A percentile compares a stretch with the other conserved stretches of the same genome.
phyloP scores from a whole-genome alignment of 352 stramenopile species.

The Pythium apleroticum region DNA sequence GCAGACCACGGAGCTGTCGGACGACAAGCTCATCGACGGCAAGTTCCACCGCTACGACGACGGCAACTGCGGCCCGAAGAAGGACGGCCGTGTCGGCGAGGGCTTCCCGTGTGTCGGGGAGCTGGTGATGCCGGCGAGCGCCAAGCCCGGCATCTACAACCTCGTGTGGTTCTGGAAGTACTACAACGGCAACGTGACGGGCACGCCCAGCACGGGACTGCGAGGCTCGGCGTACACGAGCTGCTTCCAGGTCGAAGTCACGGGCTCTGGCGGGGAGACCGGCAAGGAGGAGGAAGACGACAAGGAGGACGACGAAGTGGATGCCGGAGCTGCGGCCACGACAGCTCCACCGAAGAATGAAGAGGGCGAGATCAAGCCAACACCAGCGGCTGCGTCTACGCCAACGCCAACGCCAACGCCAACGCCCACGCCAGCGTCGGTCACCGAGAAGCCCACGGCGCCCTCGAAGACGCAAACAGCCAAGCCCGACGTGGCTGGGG shows the following conservation, averaged over 20 bases:
- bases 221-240: not conserved
- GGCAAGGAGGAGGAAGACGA: not conserved
- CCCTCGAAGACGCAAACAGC: not conserved
- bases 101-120: constrained; percentile 34
- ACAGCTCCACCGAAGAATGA: not conserved
- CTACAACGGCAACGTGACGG: constrained; percentile 8
- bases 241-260: constrained; percentile 7
- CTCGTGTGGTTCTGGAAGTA: constrained; percentile 45
- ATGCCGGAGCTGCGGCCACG: not conserved
- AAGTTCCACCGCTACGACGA: constrained; percentile 32
- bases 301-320: not conserved
- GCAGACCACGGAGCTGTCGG: constrained; percentile 33
- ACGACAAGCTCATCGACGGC: constrained; percentile 27
- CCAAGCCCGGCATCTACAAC: constrained; percentile 27
- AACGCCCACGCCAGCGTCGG: not conserved
- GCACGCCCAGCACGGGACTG: not conserved
- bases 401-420: not conserved
- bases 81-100: constrained; percentile 28
- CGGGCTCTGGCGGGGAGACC: not conserved
- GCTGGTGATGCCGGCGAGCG: constrained; percentile 31
- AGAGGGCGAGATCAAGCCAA: not conserved
- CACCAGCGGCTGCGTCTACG: not conserved
- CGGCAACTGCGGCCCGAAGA: constrained; percentile 34
- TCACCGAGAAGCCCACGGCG: not conserved
- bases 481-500: not conserved